Conservation (phyloP, 805 yeast genomes). For the Myxozyma monticola region DNA sequence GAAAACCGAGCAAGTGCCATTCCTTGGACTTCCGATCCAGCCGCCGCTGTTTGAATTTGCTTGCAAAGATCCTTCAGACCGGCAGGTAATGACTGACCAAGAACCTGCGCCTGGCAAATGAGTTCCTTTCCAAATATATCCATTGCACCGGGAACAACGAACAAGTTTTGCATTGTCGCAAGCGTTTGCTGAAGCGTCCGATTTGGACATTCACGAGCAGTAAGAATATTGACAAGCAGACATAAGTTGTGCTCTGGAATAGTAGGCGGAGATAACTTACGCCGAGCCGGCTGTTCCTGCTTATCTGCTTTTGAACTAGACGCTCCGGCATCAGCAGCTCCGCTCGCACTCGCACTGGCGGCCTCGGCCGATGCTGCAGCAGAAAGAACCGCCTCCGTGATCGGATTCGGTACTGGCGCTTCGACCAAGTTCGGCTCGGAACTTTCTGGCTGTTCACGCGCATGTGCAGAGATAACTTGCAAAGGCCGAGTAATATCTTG, state of each 20-base stretch:
- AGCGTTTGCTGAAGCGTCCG: slow-evolving; percentile 82
- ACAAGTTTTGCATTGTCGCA: slow-evolving; percentile 74
- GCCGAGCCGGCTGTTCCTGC: slow-evolving; percentile 5
- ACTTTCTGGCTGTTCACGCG: slow-evolving; percentile 1
- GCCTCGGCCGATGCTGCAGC: neutral
- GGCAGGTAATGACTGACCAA: slow-evolving; percentile 55
- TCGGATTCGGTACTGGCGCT: too few species aligned
- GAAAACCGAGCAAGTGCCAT: slow-evolving; percentile 67
- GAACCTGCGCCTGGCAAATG: slow-evolving; percentile 58
- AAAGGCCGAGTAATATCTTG: slow-evolving; percentile 78
- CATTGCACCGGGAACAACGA: slow-evolving; percentile 60
- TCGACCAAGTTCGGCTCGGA: slow-evolving; percentile 1
- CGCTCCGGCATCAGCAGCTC: neutral
- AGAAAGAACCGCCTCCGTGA: neutral
- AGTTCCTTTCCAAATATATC: slow-evolving; percentile 66
- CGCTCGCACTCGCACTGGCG: neutral
- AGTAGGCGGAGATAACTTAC: slow-evolving; percentile 51
- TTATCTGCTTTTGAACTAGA: slow-evolving; percentile 1
- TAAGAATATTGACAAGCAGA: slow-evolving; percentile 63
- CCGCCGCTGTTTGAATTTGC: slow-evolving; percentile 45
- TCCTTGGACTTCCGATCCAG: slow-evolving; percentile 51
- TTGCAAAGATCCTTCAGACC: slow-evolving; percentile 55
- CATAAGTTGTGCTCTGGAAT: slow-evolving; percentile 65
- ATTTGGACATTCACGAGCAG: slow-evolving; percentile 81
- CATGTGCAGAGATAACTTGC: slow-evolving; percentile 49